phyloP scores from a whole-genome alignment of 2,329 filamentous ascomycete species.

The Metarhizium guizhouense region DNA sequence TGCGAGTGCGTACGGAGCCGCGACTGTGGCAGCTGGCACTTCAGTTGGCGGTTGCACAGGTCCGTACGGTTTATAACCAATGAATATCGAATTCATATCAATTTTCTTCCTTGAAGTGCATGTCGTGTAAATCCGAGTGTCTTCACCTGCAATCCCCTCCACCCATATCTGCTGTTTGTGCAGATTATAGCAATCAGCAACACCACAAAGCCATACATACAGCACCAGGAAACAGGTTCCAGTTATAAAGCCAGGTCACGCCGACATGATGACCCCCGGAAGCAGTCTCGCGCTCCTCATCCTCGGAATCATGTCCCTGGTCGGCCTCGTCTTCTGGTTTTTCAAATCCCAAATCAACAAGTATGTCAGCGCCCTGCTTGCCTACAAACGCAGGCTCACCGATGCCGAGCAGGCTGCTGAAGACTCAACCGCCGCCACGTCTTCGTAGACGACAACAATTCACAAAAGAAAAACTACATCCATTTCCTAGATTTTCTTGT shows the following conservation, averaged over 20 bases:
- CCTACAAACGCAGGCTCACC: conserved; percentile 7
- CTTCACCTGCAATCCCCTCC: not conserved
- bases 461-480: too few relatives aligned
- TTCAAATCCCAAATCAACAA: conserved; percentile 18
- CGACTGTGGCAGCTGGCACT: not conserved
- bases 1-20: not conserved
- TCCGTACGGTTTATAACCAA: not conserved
- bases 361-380: conserved; percentile 20
- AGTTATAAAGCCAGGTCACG: too few relatives aligned
- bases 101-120: not conserved
- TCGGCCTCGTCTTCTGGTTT: conserved; percentile 20
- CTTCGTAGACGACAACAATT: not conserved
- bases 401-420: not conserved
- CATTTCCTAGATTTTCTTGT: too few relatives aligned
- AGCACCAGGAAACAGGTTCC: too few relatives aligned
- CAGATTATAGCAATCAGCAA: not conserved
- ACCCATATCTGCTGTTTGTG: not conserved
- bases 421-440: not conserved
- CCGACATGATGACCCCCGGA: conserved; percentile 7
- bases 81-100: not conserved
- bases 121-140: too few relatives aligned
- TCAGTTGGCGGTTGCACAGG: conserved; percentile 1
- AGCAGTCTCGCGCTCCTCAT: conserved; percentile 23
- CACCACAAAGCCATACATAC: not conserved
- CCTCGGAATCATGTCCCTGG: conserved; percentile 19